phyloP scores from a whole-genome alignment of 805 yeast species.

The Cyberlindnera xylosilytica region DNA sequence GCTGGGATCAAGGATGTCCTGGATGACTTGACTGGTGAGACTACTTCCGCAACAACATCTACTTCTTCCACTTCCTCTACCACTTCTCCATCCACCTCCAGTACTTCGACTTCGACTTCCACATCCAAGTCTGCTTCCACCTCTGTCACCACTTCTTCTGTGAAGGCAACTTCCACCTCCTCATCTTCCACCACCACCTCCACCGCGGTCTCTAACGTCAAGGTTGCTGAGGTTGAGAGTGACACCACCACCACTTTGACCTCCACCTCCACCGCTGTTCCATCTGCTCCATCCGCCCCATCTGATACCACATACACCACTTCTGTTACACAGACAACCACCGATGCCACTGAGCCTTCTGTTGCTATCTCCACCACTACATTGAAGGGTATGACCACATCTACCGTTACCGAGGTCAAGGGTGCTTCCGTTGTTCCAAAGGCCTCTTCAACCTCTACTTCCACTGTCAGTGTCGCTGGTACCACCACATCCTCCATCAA shows the following conservation, averaged over 20 bases:
- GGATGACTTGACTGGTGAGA: constrained; percentile 19
- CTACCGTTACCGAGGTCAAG: background rate
- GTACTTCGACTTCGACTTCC: constrained; percentile 12
- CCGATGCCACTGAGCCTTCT: too few relatives aligned
- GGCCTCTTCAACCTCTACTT: constrained; percentile 2
- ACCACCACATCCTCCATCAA: background rate
- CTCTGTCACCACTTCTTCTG: constrained; percentile 1
- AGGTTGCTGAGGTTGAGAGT: too few relatives aligned
- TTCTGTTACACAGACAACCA: too few relatives aligned
- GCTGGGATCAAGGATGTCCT: constrained; percentile 42
- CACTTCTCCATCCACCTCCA: constrained; percentile 13
- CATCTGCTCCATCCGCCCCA: too few relatives aligned
- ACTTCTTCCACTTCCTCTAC: constrained; percentile 12
- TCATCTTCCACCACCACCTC: constrained; percentile 1
- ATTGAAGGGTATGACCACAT: constrained; percentile 1
- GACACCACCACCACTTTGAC: background rate
- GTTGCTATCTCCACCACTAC: background rate
- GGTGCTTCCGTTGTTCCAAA: background rate
- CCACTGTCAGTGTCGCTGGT: background rate
- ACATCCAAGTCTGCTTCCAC: constrained; percentile 1
- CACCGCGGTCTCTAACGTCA: too few relatives aligned
- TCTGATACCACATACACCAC: too few relatives aligned
- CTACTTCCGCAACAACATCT: constrained; percentile 15
- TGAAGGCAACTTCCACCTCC: constrained; percentile 9
- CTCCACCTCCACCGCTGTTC: background rate